Base-by-base conservation (phyloP, 2,329 filamentous ascomycete genomes). In the Epichloe uncinata region DNA sequence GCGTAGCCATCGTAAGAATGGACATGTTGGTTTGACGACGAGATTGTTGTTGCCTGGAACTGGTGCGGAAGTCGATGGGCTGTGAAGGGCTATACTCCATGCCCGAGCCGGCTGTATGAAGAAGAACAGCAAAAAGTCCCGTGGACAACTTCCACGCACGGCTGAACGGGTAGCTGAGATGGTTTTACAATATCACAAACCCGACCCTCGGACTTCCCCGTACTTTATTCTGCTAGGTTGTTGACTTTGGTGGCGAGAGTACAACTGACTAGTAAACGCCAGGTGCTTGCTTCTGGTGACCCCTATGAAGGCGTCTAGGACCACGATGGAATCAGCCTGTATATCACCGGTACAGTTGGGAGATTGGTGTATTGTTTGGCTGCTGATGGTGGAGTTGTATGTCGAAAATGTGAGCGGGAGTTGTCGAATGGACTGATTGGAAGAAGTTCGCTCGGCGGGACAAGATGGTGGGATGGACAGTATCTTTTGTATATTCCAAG, bases 1-100 rank as follows among this genome's bases (percentile, higher is more conserved):
- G 65, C 47, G 68, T 63, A 53, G 71, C 61, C 63, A 74, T 75
- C 54, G 71, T 67, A 57, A 76, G 65, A 60, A 70, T 70, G 60
- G 73, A 73, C 73, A 76, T 76, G 41, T 69, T 73, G 61, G 60
- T 52, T 54, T 56, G 52, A 58, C 56, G 42, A 53, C 55, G 18
- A 48, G 55, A 49, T 22, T 52, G 42, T 55, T 61, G 55, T 51
- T 61, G 56, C 51, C 54, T 57, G 53, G 58, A 50, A 53, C 55
- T 56, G 53, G 57, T 54, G 55, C 61, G 54, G 53, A 56, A 61
- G 52, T 61, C 53, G 54, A 55, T 55, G 56, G 58, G 59, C 60
- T 61, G 58, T 51, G 58, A 56, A 54, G 62, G 62, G 60, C 66
- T 69, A 64, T 65, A 61, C 68, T 69, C 69, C 69, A 71, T 73